Evolutionary conservation across 169 alveolate species (phyloP).

Genomic region (Theileria orientalis): DNA sequence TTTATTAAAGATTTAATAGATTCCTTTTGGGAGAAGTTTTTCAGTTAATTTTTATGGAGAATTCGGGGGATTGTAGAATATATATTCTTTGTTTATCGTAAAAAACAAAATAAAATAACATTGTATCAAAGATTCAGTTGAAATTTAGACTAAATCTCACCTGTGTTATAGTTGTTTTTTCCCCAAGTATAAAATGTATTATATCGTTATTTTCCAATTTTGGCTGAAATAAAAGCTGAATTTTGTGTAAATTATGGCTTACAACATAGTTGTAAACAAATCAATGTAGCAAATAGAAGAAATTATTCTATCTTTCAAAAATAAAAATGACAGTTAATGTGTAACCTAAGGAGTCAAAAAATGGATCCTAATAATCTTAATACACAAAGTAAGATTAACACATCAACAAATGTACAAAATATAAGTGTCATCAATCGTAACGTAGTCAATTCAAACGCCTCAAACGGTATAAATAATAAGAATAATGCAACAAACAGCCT

Average conservation of each 20-base stretch:
- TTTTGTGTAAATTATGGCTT: no score
- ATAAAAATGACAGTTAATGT: neutral
- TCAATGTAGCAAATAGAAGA: no score
- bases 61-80: no score
- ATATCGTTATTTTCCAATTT: neutral
- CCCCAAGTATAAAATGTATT: no score
- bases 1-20: neutral
- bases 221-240: neutral
- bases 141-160: no score
- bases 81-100: no score
- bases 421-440: neutral
- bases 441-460: no score
- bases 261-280: no score
- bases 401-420: neutral
- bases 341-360: neutral
- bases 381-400: conserved; percentile 9
- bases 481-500: neutral
- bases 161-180: no score
- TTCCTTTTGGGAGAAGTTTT: neutral
- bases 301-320: no score
- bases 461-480: neutral
- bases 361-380: conserved; percentile 9
- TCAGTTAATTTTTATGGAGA: neutral
- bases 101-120: no score
- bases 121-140: no score